phyloP scores from a whole-genome alignment of 2,329 filamentous ascomycete species.

The Paramyrothecium sp. region DNA sequence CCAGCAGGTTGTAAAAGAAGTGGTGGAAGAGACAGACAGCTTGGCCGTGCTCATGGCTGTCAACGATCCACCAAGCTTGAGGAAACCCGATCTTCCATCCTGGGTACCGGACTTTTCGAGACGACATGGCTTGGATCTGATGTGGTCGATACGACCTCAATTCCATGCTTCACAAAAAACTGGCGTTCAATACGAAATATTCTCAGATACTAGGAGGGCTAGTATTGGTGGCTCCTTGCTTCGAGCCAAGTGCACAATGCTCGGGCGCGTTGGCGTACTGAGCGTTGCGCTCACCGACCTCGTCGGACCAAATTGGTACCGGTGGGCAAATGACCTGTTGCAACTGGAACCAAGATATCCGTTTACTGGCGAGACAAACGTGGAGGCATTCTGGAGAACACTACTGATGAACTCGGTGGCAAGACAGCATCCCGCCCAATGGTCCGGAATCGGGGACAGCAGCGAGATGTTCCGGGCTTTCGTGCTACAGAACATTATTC shows the following conservation, averaged over 20 bases:
- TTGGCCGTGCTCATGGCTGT: conserved; percentile 17
- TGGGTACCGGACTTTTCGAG: conserved; percentile 20
- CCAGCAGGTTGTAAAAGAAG: neutral
- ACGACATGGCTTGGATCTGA: conserved; percentile 1
- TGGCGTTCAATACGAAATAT: neutral
- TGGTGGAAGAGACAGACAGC: conserved; percentile 10
- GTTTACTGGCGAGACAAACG: conserved; percentile 7
- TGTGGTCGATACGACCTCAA: conserved; percentile 4
- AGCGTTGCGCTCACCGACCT: conserved; percentile 1
- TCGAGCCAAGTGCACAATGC: neutral
- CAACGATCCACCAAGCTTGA: conserved; percentile 11
- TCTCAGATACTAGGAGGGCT: neutral
- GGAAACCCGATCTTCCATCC: conserved; percentile 6
- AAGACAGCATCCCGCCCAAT: conserved; percentile 3
- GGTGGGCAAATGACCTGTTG: conserved; percentile 10
- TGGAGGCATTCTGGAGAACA: conserved; percentile 13
- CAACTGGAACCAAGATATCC: conserved; percentile 5
- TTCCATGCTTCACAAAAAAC: neutral
- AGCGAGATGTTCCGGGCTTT: conserved; percentile 2
- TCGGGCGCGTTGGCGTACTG: neutral
- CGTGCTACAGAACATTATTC: conserved; percentile 1
- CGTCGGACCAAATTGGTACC: neutral
- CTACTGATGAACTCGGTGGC: conserved; percentile 10
- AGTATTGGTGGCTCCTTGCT: neutral
- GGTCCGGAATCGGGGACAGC: neutral